Conservation (phyloP, 371 early-diverging fungal species). For the Mortierella sp. region DNA sequence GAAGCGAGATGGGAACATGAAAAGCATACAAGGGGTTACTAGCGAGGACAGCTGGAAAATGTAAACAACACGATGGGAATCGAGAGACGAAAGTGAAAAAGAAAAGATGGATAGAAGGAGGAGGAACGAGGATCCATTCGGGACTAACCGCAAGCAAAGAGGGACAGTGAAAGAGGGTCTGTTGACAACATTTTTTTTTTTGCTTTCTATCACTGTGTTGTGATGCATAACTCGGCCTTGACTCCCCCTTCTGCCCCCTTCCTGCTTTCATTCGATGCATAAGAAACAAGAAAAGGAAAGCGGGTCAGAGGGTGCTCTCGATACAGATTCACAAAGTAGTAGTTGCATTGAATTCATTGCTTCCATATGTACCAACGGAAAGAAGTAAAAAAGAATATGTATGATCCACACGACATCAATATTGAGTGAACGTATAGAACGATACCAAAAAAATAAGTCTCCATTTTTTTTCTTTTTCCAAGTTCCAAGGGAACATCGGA, state of each 20-base stretch:
- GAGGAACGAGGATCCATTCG: constrained; percentile 7
- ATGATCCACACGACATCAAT: not conserved
- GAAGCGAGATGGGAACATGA: too few relatives aligned
- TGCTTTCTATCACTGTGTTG: not conserved
- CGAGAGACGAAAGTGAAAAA: not conserved
- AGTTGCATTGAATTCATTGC: not conserved
- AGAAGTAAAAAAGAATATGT: not conserved
- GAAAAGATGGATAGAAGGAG: not conserved
- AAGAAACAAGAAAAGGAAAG: not conserved
- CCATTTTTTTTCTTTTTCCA: not conserved
- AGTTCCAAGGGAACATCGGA: constrained; percentile 7
- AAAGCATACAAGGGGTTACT: not conserved
- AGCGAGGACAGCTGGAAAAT: not conserved
- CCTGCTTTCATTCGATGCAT: not conserved
- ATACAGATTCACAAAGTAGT: not conserved
- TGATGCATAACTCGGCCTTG: not conserved
- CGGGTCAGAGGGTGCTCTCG: not conserved
- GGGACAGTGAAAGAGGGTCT: not conserved
- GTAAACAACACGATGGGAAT: too few relatives aligned
- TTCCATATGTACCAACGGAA: constrained; percentile 1
- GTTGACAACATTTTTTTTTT: not conserved
- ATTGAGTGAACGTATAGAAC: not conserved
- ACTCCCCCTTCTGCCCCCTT: not conserved
- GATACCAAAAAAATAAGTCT: not conserved
- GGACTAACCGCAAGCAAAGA: not conserved